Conservation (phyloP, 1,284 basidiomycete species). For the Sparassis latifolia region DNA sequence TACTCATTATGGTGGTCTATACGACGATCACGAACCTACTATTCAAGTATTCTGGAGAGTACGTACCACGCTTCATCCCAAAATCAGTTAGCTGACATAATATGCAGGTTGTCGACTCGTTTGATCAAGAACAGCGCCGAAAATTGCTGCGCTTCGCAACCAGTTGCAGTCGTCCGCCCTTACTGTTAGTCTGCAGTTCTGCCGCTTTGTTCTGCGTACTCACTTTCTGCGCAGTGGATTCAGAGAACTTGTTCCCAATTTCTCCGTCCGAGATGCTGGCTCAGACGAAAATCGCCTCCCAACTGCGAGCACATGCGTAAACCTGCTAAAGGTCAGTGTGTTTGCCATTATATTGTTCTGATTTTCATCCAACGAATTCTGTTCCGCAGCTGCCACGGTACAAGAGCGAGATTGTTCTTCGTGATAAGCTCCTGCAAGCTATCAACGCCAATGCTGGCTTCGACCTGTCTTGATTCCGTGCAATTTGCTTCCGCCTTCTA, state of each 20-base stretch:
- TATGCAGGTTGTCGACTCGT: constrained; percentile 62
- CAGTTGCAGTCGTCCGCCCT: constrained; percentile 82
- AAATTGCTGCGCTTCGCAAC: constrained; percentile 84
- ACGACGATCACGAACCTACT: constrained; percentile 62
- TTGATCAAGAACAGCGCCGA: constrained; percentile 67
- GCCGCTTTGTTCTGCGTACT: background rate
- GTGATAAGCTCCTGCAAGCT: constrained; percentile 77
- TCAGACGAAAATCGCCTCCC: constrained; percentile 72
- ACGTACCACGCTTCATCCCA: constrained; percentile 3
- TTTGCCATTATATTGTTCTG: background rate
- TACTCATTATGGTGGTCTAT: constrained; percentile 76
- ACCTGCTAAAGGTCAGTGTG: constrained; percentile 66
- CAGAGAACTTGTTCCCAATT: constrained; percentile 79
- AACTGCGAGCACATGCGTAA: constrained; percentile 81
- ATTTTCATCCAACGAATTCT: constrained; percentile 1
- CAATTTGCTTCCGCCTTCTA: no score
- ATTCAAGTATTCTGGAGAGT: constrained; percentile 73
- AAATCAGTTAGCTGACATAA: constrained; percentile 10
- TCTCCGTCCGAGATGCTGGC: constrained; percentile 78
- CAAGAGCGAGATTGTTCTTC: constrained; percentile 51
- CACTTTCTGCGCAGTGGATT: constrained; percentile 58
- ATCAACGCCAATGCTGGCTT: constrained; percentile 85
- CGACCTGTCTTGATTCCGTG: constrained; percentile 53
- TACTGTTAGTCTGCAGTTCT: constrained; percentile 48
- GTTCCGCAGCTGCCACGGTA: constrained; percentile 60